Evolutionary conservation across 352 stramenopile species (phyloP).

Genomic region (Globisporangium barbulae): DNA sequence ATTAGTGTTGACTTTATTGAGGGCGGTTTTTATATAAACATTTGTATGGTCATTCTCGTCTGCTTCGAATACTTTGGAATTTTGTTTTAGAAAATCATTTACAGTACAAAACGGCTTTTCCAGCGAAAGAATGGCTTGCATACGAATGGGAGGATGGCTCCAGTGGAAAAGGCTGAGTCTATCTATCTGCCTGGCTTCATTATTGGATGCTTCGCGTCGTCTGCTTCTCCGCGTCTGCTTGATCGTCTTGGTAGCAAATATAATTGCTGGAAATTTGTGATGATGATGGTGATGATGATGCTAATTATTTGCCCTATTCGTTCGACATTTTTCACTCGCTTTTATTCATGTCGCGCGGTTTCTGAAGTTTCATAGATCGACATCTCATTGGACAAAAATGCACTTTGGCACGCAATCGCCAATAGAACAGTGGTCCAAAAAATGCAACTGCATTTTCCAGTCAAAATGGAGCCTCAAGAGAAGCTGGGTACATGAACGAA

Average conservation of each 20-base stretch:
- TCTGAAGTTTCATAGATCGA: too few species aligned
- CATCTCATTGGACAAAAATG: too few species aligned
- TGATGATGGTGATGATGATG: constrained; percentile 7
- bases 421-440: background rate
- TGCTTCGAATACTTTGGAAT: background rate
- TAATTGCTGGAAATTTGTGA: background rate
- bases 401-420: background rate
- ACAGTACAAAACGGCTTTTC: too few species aligned
- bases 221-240: too few species aligned
- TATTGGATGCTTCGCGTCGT: too few species aligned
- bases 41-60: background rate
- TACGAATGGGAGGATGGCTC: background rate
- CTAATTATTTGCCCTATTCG: background rate
- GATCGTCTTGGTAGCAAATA: background rate
- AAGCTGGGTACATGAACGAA: too few species aligned
- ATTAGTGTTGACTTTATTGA: background rate
- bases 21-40: background rate
- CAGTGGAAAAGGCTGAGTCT: too few species aligned
- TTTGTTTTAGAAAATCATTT: background rate
- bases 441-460: too few species aligned
- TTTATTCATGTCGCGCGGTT: constrained; percentile 4
- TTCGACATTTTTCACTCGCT: background rate
- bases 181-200: too few species aligned
- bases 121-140: too few species aligned
- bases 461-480: too few species aligned